Percentiles rank a stretch among this genome's conserved stretches.
Conservation (phyloP, 306 rosid genomes). For the Malus orientalis region DNA sequence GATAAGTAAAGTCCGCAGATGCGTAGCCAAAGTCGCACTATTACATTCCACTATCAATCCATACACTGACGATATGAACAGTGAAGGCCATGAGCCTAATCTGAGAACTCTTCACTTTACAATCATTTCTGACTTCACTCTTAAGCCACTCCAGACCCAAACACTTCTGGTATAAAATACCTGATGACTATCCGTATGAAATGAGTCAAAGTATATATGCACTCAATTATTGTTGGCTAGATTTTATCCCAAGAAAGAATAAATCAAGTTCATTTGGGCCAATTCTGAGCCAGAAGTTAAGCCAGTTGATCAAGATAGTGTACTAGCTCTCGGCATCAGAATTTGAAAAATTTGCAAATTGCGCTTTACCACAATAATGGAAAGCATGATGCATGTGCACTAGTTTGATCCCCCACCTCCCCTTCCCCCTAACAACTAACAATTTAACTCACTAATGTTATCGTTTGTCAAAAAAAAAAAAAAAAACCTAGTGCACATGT, state of each 20-base stretch:
- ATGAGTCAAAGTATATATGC: neutral
- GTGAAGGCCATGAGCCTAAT: neutral
- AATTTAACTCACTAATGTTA: too few relatives aligned
- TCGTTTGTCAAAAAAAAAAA: neutral
- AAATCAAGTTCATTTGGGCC: neutral
- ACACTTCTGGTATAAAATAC: constrained; percentile 1
- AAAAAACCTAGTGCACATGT: neutral
- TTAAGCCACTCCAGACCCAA: constrained; percentile 11
- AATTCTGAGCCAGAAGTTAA: too few relatives aligned
- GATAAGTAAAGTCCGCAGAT: constrained; percentile 3
- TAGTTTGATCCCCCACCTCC: too few relatives aligned
- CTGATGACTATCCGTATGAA: neutral
- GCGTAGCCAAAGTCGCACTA: neutral
- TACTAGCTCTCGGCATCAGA: too few relatives aligned
- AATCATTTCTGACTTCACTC: constrained; percentile 18
- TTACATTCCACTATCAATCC: neutral
- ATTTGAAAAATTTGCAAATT: too few relatives aligned
- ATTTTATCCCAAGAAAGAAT: neutral
- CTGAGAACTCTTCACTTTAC: neutral
- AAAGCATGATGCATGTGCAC: too few relatives aligned
- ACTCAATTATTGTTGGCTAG: constrained; percentile 6
- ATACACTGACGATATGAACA: constrained; percentile 3
- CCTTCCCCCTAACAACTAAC: too few relatives aligned
- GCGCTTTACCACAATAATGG: too few relatives aligned
- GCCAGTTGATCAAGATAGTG: neutral